phyloP scores from a whole-genome alignment of 805 yeast genomes.

The Saturnispora saitoi region DNA sequence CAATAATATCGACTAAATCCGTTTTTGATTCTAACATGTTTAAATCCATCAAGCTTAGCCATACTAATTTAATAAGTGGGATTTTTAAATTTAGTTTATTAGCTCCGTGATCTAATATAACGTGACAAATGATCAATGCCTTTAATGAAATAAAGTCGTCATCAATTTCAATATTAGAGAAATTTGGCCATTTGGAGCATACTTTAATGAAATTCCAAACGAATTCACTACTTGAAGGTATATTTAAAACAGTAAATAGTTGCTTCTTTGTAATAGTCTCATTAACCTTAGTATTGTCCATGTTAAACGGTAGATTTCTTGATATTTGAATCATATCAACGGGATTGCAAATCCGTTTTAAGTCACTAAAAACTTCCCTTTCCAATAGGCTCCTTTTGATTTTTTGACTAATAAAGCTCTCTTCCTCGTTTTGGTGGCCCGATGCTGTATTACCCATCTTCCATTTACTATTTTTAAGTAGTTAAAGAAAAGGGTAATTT shows the following conservation, averaged over 20 bases:
- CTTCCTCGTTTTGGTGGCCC: neutral
- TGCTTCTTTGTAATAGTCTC: neutral
- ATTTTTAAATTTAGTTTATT: constrained; percentile 1
- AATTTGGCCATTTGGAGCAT: constrained; percentile 10
- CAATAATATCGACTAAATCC: constrained; percentile 19
- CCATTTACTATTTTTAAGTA: neutral
- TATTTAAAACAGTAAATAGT: neutral
- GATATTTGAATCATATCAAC: constrained; percentile 6
- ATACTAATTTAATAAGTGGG: neutral
- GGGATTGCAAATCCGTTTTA: constrained; percentile 1
- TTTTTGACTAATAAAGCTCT: neutral
- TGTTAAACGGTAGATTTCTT: constrained; percentile 1
- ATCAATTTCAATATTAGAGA: neutral
- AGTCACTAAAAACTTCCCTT: constrained; percentile 1
- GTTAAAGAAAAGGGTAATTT: neutral
- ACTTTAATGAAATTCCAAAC: constrained; percentile 8
- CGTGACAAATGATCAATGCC: constrained; percentile 4
- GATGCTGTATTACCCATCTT: constrained; percentile 5
- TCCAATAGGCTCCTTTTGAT: neutral
- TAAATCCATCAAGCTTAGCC: constrained; percentile 1
- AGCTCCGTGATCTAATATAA: constrained; percentile 5
- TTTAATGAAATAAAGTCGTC: constrained; percentile 5
- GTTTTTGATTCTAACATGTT: neutral
- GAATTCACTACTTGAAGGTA: constrained; percentile 15
- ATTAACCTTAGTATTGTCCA: neutral